Base-by-base conservation (phyloP, 805 yeast genomes). In the Hanseniaspora lindneri region DNA sequence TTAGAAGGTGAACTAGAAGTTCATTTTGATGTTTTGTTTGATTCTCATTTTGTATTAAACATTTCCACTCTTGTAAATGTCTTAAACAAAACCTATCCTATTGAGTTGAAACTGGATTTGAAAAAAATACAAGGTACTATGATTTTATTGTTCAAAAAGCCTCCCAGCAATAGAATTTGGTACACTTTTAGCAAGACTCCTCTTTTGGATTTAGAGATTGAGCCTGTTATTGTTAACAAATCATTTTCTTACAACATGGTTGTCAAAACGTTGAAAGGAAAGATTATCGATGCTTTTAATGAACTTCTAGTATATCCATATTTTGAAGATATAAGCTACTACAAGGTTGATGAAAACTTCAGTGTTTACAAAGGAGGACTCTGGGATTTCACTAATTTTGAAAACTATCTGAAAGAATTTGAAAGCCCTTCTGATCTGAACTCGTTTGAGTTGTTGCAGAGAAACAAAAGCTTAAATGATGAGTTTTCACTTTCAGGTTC, bases 151-250 rank as follows among this genome's bases (percentile, higher is more conserved):
- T 60, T 89, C 29, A 92, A 92, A 59, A 85, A 94, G 1, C 95
- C 96, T 1, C 97, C 98, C 8, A 79, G 95, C 1, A 79, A 77
- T 47, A 73, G 98, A 57, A 58, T 92, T 1, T 92, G 98, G 98
- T 92, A 86, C 59, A 76, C 84, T 1, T 92, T 87, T 61, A 83
- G 77, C 53, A 64, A 73, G 10, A 84, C 80, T 73, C 98, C 98
- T 0, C 68, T 71, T 8, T 63, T 89, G 59, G 81, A 78, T 49
- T 60, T 89, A 51, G 77, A 74, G 30, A 79, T 88, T 43, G 96
- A 87, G 61, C 98, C 98, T 0, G 76, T 85, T n/a, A 85, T 89
- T 10, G 83, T 94, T 54, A 77, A 94, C 4, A 72, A 94, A 49
- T 83, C 84, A 54, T 66, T 92, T 55, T 77, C 85, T 3, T 85